These are phyloP conservation scores for Moniliophthora roreri DNA, from an alignment of 1,284 basidiomycete genomes.

Conservation along the genomic window DNA sequence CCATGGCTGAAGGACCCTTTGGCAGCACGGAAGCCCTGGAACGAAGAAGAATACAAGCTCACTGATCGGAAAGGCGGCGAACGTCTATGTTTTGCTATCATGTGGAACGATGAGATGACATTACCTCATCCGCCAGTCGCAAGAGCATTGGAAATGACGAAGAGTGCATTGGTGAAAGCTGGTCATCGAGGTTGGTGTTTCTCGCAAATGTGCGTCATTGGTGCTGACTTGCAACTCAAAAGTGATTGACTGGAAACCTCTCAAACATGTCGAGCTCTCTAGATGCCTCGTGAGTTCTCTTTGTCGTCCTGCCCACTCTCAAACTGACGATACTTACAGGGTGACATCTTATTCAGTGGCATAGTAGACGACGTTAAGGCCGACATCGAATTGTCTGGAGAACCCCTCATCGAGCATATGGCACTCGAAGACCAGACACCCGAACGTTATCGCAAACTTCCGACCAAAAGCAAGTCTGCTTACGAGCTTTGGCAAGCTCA, in stretches of 20 bases:
- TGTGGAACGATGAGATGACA: slow-evolving; percentile 28
- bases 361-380: too few species aligned
- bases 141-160: slow-evolving; percentile 45
- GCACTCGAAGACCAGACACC: too few species aligned
- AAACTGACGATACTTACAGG: too few species aligned
- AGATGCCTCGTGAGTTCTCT: too few species aligned
- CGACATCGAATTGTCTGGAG: too few species aligned
- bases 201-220: slow-evolving; percentile 1
- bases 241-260: slow-evolving; percentile 35
- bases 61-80: slow-evolving; percentile 43
- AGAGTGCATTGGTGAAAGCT: slow-evolving; percentile 42
- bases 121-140: slow-evolving; percentile 15
- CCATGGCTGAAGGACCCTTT: slow-evolving; percentile 63
- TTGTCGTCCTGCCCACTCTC: too few species aligned
- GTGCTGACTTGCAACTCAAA: slow-evolving; percentile 18
- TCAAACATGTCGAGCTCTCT: slow-evolving; percentile 29
- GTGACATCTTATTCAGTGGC: too few species aligned
- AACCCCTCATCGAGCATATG: too few species aligned
- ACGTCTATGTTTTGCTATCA: slow-evolving; percentile 37
- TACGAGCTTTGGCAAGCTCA: slow-evolving; percentile 44
- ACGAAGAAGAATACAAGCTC: slow-evolving; percentile 44
- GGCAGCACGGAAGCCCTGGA: slow-evolving; percentile 53
- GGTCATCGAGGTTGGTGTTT: slow-evolving; percentile 38
- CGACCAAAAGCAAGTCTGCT: slow-evolving; percentile 21
- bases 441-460: slow-evolving; percentile 14